These are phyloP conservation scores for Cercophora sp. DNA, from an alignment of 495 filamentous ascomycete genomes.

Conservation along the genomic window DNA sequence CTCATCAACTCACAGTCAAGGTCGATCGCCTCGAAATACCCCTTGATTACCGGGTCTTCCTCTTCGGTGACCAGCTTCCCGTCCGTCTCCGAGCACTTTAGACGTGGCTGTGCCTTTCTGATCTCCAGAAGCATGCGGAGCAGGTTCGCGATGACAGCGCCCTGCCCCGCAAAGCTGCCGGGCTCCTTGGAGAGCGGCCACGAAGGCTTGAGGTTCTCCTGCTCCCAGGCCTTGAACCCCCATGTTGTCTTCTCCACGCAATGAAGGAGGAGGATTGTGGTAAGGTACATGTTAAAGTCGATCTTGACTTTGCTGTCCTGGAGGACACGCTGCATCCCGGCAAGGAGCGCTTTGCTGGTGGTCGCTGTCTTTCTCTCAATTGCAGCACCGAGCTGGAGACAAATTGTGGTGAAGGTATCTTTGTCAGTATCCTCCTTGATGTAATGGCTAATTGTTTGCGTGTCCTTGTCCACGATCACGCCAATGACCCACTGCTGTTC, in stretches of 20 bases:
- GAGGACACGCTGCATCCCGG: constrained; percentile 71
- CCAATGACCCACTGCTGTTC: constrained; percentile 62
- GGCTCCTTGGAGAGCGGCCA: constrained; percentile 75
- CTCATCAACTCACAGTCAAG: constrained; percentile 62
- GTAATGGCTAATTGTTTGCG: too few relatives aligned
- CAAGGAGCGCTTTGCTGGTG: constrained; percentile 65
- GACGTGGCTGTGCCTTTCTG: constrained; percentile 65
- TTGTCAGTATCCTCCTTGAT: constrained; percentile 40
- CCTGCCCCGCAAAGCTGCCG: constrained; percentile 62
- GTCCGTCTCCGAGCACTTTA: constrained; percentile 45
- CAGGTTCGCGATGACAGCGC: constrained; percentile 66
- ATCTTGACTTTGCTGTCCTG: constrained; percentile 66
- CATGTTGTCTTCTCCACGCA: constrained; percentile 82
- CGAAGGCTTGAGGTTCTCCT: constrained; percentile 48
- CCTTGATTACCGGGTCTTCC: constrained; percentile 46
- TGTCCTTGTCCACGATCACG: constrained; percentile 8
- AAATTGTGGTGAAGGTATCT: constrained; percentile 50
- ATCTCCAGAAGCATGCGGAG: constrained; percentile 72
- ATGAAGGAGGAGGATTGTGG: constrained; percentile 68
- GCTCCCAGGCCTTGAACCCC: constrained; percentile 72
- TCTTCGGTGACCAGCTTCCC: constrained; percentile 53
- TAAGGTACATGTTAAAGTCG: constrained; percentile 69
- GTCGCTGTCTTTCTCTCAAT: constrained; percentile 67
- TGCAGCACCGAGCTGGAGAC: constrained; percentile 68
- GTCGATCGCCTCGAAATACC: constrained; percentile 60